A percentile compares a stretch with the other conserved stretches of the same genome.
These are phyloP conservation scores for Neofusicoccum ribis DNA, from an alignment of 2,329 filamentous ascomycete species.

Conservation along the genomic window DNA sequence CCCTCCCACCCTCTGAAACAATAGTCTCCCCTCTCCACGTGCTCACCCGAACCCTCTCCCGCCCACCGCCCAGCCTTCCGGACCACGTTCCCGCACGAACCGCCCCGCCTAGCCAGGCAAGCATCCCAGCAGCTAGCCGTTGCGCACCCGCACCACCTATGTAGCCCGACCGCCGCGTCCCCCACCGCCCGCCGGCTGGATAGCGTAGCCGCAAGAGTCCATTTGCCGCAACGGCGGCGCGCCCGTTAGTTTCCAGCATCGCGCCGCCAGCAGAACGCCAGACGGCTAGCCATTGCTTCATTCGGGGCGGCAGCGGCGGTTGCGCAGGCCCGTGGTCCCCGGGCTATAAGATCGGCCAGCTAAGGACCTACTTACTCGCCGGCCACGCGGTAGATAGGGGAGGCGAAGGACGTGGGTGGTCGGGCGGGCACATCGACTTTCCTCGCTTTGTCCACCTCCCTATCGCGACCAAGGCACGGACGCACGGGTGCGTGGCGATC, in stretches of 20 bases:
- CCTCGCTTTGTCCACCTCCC: not conserved
- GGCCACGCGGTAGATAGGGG: not conserved
- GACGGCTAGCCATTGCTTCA: not conserved
- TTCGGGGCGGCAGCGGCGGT: not conserved
- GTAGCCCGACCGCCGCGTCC: too few relatives aligned
- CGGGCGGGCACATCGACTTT: not conserved
- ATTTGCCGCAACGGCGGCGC: too few relatives aligned
- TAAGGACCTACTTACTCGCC: not conserved
- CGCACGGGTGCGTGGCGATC: not conserved
- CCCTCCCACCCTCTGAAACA: not conserved
- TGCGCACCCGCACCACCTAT: too few relatives aligned
- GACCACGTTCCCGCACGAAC: not conserved
- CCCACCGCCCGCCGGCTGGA: too few relatives aligned
- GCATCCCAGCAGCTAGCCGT: too few relatives aligned
- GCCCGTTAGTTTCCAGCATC: not conserved
- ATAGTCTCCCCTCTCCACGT: not conserved
- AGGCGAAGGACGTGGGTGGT: not conserved
- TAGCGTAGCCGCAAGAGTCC: too few relatives aligned
- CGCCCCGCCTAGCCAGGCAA: too few relatives aligned
- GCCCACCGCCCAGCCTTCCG: not conserved
- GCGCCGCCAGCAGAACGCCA: not conserved
- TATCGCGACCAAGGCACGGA: not conserved
- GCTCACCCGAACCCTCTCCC: not conserved
- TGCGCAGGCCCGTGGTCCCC: not conserved
- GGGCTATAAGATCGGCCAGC: not conserved